Base-by-base conservation (phyloP, 2,329 filamentous ascomycete genomes). In the Colletotrichum viniferum region DNA sequence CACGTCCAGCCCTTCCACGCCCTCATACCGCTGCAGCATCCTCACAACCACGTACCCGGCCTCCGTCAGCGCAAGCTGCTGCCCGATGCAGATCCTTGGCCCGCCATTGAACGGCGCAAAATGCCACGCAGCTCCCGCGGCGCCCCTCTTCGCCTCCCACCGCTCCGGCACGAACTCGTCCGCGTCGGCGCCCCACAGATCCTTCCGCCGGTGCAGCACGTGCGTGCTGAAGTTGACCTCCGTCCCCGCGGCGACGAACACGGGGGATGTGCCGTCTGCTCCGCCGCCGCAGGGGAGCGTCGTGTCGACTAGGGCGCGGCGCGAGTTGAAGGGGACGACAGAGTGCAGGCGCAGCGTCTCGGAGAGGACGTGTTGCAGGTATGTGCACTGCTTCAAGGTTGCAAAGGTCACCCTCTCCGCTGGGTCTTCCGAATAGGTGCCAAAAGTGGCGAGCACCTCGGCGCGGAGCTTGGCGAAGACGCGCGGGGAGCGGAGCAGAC, bases 241-340 rank as follows among this genome's bases (percentile, higher is more conserved):
- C 13, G 79, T 77, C 0, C 83, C 84, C 6, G 6, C 6, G 5
- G 32, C 32, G 3, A 86, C 77, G 16, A 83, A 79, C 2, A 86
- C 76, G 0, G 84, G 83, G 0, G 77, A 77, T 9, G 73, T 77
- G 4, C 84, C 81, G 71, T 83, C 82, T 0, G 78, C 74, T 0
- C 85, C 85, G n/a, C 85, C 84, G 24, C 84, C 85, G 2, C 68
- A 55, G 1, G 85, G 85, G 1, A 86, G 78, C 1, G 81, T 80
- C 2, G 83, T 85, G 38, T 83, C 78, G 21, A 72, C 73, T 7
- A 78, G 70, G 1, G 83, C 82, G 18, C 74, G 73, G 24, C 84
- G 80, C 18, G 77, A 79, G 76, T 85, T 86, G 9, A 81, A 62
- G 3, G 84, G 83, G 1, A 85, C 80, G 4, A 80, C 76, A 1